Base-by-base conservation (phyloP, 441 rosid species). In the Populus hybrid region DNA sequence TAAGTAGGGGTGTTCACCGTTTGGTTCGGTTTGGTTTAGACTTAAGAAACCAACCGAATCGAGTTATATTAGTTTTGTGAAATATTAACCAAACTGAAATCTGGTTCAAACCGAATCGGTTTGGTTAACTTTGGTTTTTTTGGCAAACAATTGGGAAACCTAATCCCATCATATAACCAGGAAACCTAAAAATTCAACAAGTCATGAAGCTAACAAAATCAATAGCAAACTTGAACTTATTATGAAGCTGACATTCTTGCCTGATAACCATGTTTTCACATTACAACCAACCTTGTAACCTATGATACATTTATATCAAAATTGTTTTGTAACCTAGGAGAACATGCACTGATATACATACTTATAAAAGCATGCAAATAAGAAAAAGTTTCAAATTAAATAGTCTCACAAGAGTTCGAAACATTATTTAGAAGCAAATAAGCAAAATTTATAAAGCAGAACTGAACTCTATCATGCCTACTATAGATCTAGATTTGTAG, bases 361-460 rank as follows among this genome's bases (percentile, higher is more conserved):
- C 26, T 8, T n/a, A 2, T 10, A 4, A 59, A 57, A 76, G 79
- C 38, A 76, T 14, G 4, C 38, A 12, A n/a, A 10, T 36, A 24
- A 2, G 2, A 32, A 59, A 32, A 32, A 5, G 71, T 28, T 32
- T 36, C 69, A 73, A 24, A 66, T 75, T 32, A 8, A 67, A 69
- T 23, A 40, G 70, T 36, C 69, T 66, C 73, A n/a, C 4, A 24
- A 32, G 61, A 28, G 1, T 71, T 10, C 23, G 65, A 6, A 59
- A 69, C 75, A 65, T 79, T 38, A 66, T 68, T 53, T 57, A 67
- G 21, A 16, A 72, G n/a, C n/a, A 4, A 66, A 50, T 12, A 10
- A 32, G 32, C 46, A 67, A 38, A 40, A 7, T 8, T 36, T 40
- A 32, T 67, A 64, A 72, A 18, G 64, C 53, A 81, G 32, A 32